These are phyloP conservation scores for Erodium texanum DNA, from an alignment of 441 rosid genomes.

Conservation along the genomic window DNA sequence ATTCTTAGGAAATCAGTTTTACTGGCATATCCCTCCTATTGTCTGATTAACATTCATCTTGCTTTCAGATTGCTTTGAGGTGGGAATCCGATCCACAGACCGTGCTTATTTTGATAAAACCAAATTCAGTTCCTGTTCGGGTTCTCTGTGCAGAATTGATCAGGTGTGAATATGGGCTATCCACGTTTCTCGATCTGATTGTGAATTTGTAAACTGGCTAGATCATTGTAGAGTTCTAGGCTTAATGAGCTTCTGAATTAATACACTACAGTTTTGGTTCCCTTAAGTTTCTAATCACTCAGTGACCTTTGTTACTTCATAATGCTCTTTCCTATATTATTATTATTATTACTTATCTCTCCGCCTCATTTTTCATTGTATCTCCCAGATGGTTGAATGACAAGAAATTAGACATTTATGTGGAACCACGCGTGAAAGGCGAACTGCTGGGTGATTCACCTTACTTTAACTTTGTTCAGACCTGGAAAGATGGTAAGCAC, in stretches of 20 bases:
- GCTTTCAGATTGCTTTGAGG: conserved; percentile 73
- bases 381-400: conserved; percentile 78
- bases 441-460: conserved; percentile 81
- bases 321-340: neutral
- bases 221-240: neutral
- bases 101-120: conserved; percentile 81
- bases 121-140: conserved; percentile 74
- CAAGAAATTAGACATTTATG: conserved; percentile 55
- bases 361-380: conserved; percentile 10
- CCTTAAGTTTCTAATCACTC: neutral
- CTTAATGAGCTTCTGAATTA: neutral
- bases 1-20: conserved; percentile 10
- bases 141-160: conserved; percentile 73
- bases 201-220: neutral
- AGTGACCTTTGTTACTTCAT: neutral
- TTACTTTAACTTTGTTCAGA: conserved; percentile 58
- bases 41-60: conserved; percentile 24
- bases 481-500: conserved; percentile 88
- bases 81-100: conserved; percentile 93
- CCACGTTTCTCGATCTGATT: neutral
- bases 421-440: conserved; percentile 72
- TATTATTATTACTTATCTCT: neutral
- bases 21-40: conserved; percentile 12
- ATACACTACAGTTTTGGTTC: neutral
- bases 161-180: conserved; percentile 38